A percentile compares a stretch with the other conserved stretches of the same genome.
These are phyloP conservation scores for Yamadazyma philogaea DNA, from an alignment of 805 yeast species.

Conservation along the genomic window DNA sequence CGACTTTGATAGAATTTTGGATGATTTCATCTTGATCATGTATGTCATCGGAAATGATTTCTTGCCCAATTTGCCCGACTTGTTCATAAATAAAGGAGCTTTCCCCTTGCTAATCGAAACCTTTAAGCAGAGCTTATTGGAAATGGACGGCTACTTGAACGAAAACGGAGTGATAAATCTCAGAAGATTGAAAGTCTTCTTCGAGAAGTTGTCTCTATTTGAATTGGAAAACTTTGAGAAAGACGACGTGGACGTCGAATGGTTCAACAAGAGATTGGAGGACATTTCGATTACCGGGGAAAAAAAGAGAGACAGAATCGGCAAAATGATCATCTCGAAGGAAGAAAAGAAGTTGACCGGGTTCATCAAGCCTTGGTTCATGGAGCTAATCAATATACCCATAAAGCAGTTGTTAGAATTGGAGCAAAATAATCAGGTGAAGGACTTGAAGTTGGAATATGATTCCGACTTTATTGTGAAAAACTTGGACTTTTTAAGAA, in stretches of 20 bases:
- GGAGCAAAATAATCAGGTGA: slow-evolving; percentile 23
- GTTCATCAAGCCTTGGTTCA: slow-evolving; percentile 48
- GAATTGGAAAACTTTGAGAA: slow-evolving; percentile 85
- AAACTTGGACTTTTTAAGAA: slow-evolving; percentile 59
- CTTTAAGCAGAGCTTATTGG: slow-evolving; percentile 74
- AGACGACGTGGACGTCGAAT: slow-evolving; percentile 78
- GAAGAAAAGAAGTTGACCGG: slow-evolving; percentile 77
- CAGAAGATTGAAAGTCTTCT: slow-evolving; percentile 68
- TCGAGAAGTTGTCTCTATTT: slow-evolving; percentile 69
- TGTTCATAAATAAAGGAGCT: slow-evolving; percentile 92
- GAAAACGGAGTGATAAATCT: slow-evolving; percentile 80
- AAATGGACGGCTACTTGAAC: slow-evolving; percentile 79
- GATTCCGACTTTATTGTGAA: slow-evolving; percentile 38
- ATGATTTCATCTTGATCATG: slow-evolving; percentile 88
- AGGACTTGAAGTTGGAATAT: slow-evolving; percentile 28
- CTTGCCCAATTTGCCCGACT: slow-evolving; percentile 92
- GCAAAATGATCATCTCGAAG: slow-evolving; percentile 61
- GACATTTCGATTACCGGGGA: slow-evolving; percentile 73
- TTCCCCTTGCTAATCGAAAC: slow-evolving; percentile 88
- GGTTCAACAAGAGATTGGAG: slow-evolving; percentile 86
- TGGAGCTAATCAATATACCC: slow-evolving; percentile 30
- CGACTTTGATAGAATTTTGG: slow-evolving; percentile 84
- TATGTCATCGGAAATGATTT: slow-evolving; percentile 97
- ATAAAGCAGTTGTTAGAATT: slow-evolving; percentile 33
- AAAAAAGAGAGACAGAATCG: slow-evolving; percentile 60